Evolutionary conservation across 345 rosid species (phyloP), one percentile per base, ranked within the genome.

Genomic region (Garcia nutans): DNA sequence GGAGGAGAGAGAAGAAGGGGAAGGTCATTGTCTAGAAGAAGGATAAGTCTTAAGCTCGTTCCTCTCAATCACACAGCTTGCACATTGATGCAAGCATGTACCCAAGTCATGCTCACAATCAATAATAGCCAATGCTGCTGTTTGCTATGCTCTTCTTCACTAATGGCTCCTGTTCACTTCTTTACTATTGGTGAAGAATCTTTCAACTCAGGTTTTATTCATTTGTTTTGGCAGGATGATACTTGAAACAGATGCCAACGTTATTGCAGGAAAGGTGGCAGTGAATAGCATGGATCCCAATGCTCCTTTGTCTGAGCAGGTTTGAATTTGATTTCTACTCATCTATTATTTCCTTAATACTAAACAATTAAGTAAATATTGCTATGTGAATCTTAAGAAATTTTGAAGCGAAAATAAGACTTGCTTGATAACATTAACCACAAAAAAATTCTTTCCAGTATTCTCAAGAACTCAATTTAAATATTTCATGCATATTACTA

Each of bases 291-390:
- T 91, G 82, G 95, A 92, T 82, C 89, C 89, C 57, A 82, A 80
- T 52, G 90, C 92, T 66, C 89, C 94, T 64, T 84, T 94, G 77
- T 88, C 98, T 26, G 97, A 94, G 81, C 97, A 94, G 97, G 98
- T 94, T 50, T 56, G 37, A 42, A 10, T 49, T 20, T 56, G 37
- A 42, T 16, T 49, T 20, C 22, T 65, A 2, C 50, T 16, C 58
- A 54, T 20, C 72, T 52, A n/a, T 66, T 60, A 56, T 19, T 37
- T 54, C 64, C 24, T 58, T 16, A 8, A 2, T 26, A 12, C 50
- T 58, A 59, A 4, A 19, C 19, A 17, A 28, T 9, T 41, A 2
- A 33, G 10, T 19, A 49, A 52, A 60, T 28, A 62, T 45, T 15
- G 13, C 59, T 10, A 45, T 11, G 23, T 44, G 22, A 63, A 70